Evolutionary conservation across 2,329 filamentous ascomycete species (phyloP).

Genomic region (Nigrograna mackinnonii): DNA sequence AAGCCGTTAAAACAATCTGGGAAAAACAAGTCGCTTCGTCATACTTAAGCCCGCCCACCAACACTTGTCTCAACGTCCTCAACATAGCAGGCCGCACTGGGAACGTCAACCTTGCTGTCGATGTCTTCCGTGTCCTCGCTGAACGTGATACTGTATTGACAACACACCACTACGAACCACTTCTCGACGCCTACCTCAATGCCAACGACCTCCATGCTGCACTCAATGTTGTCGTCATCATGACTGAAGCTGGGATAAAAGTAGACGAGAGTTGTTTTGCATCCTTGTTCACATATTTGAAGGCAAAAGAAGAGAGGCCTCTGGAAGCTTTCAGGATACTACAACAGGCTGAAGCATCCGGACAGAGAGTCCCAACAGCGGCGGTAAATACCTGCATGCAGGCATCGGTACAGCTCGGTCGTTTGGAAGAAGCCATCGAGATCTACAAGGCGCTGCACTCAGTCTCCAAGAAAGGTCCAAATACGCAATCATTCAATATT

Average conservation of each 20-base stretch:
- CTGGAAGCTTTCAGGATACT: slow-evolving; percentile 61
- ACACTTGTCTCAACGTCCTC: slow-evolving; percentile 69
- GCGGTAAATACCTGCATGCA: slow-evolving; percentile 58
- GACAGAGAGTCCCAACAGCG: slow-evolving; percentile 55
- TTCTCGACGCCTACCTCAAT: slow-evolving; percentile 71
- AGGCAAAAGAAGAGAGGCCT: slow-evolving; percentile 42
- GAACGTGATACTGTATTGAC: slow-evolving; percentile 61
- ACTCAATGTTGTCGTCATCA: slow-evolving; percentile 72
- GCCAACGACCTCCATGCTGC: slow-evolving; percentile 66
- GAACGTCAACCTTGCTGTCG: slow-evolving; percentile 70
- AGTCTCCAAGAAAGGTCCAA: slow-evolving; percentile 49
- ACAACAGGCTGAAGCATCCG: slow-evolving; percentile 55
- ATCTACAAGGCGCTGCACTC: slow-evolving; percentile 65
- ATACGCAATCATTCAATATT: slow-evolving; percentile 63
- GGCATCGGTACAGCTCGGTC: slow-evolving; percentile 48
- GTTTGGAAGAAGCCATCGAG: slow-evolving; percentile 57
- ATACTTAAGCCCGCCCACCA: slow-evolving; percentile 66
- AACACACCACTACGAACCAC: slow-evolving; percentile 76
- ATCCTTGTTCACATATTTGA: slow-evolving; percentile 63
- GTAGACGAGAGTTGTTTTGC: slow-evolving; percentile 65
- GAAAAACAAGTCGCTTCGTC: slow-evolving; percentile 61
- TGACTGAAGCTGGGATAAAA: slow-evolving; percentile 66
- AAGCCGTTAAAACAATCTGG: slow-evolving; percentile 74
- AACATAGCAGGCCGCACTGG: slow-evolving; percentile 70
- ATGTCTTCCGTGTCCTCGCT: slow-evolving; percentile 69